Evolutionary conservation across 2,329 filamentous ascomycete genomes (phyloP), one percentile per base, ranked within the genome.

Genomic region (Juglanconis oblonga): DNA sequence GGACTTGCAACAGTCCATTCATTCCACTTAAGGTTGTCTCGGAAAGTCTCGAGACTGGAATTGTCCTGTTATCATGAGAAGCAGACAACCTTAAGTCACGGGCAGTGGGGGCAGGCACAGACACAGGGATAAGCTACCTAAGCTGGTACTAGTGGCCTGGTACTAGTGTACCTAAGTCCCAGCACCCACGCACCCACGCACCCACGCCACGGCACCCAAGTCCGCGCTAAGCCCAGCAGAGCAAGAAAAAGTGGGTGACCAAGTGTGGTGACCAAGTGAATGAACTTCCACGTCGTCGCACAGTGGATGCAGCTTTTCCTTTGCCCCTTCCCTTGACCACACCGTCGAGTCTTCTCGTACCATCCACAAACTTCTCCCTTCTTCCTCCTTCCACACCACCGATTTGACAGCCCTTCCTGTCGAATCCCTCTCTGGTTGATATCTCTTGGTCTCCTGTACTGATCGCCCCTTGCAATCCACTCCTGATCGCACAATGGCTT

Each of bases 401-500:
- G 58, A 63, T 57, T 61, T 61, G 58, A 61, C 61, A 63, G 61
- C 61, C 58, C 58, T 57, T 63, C 61, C 61, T 63, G 61, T 63
- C 61, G 40, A 55, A 59, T 61, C 61, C 58, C 55, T 44, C 53
- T 64, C 45, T 64, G 59, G 57, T 58, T 57, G 49, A 45, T 53
- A 31, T 61, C 59, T 65, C 52, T 49, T 65, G 65, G 65, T 62
- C 61, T 61, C 58, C 58, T 63, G 53, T 64, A 61, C 64, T 64
- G 64, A 54, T 58, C 53, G 61, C 50, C 42, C 58, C 62, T 55
- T 47, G 45, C 44, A 11, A 10, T 44, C 33, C 3, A 51, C 40
- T 40, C 45, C 53, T 36, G 32, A 29, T 44, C 68, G 45, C 64
- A 75, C 58, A 68, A 82, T 81, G 80, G 73, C 79, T 65, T 73